Base-by-base conservation (phyloP, 768 basidiomycete species). In the Tylopilus intermedius region DNA sequence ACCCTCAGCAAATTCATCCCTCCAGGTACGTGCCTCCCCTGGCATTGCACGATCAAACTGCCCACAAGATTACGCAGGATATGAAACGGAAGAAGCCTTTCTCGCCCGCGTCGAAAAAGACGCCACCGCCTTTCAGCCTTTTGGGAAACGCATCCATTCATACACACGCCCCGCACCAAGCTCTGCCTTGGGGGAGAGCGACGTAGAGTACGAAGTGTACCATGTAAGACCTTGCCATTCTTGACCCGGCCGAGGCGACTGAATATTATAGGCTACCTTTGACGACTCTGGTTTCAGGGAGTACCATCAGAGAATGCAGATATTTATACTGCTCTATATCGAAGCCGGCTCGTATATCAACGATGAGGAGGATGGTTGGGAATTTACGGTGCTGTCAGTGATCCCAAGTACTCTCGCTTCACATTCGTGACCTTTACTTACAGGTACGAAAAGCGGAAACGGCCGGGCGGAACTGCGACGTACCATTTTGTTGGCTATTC, bases 401-500 rank as follows among this genome's bases (percentile, higher is more conserved):
- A 24, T 15, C 13, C n/a, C n/a, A n/a, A n/a, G n/a, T 22, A 2
- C 22, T 40, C 32, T n/a, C 45, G 6, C 21, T 3, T 47, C 42
- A 14, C 8, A 29, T 54, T 47, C 32, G 13, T 62, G 42, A 60
- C 47, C 18, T 38, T 18, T 45, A 5, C 9, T 10, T 24, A 21
- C 62, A 95, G 92, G 49, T 96, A 84, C 66, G 92, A 97, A 70
- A 90, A 87, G 61, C 82, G 91, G 29, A 85, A 82, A 64, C 77
- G 86, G 55, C 77, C 67, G 59, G 74, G 80, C 7, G 71, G 77
- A 55, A 74, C 76, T 3, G 58, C 72, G 13, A 81, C 85, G 5
- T 95, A 96, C 69, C 95, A 97, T 71, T 96, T 98, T 59, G 79
- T 88, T 44, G 95, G 95, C 9, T 99, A 95, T 69, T 89, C 92